A percentile compares a stretch with the other conserved stretches of the same genome.
phyloP scores from a whole-genome alignment of 2,329 filamentous ascomycete genomes.

The Trichoderma pleuroti region DNA sequence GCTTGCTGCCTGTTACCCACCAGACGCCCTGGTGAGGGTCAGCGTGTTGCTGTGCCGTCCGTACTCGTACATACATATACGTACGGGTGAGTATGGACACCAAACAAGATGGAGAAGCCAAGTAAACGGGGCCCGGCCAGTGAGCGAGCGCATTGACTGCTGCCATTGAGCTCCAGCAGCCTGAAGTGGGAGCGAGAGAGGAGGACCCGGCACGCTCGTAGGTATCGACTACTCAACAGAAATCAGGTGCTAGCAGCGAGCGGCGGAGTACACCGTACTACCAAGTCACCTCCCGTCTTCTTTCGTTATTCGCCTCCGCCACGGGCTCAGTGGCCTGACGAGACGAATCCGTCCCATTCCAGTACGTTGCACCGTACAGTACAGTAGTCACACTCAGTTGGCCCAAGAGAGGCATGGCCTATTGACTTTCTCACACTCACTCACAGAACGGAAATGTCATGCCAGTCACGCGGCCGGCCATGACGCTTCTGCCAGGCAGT shows the following conservation, averaged over 20 bases:
- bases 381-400: not conserved
- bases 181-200: not conserved
- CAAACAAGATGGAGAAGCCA: not conserved
- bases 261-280: not conserved
- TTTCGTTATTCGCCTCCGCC: conserved; percentile 13
- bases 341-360: conserved; percentile 12
- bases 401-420: conserved; percentile 9
- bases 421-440: not conserved
- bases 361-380: not conserved
- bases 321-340: conserved; percentile 17
- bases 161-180: not conserved
- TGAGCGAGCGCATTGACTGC: not conserved
- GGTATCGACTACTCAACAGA: not conserved
- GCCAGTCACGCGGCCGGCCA: conserved; percentile 19
- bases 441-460: conserved; percentile 1
- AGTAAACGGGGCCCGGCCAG: not conserved
- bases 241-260: not conserved
- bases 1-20: conserved; percentile 16
- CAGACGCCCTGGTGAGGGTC: conserved; percentile 1
- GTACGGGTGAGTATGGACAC: not conserved
- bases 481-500: conserved; percentile 16
- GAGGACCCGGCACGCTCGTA: not conserved
- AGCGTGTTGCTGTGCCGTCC: not conserved
- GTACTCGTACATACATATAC: not conserved
- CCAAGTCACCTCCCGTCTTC: not conserved